Conservation (phyloP, 495 filamentous ascomycete species). For the Tuber borchii region DNA sequence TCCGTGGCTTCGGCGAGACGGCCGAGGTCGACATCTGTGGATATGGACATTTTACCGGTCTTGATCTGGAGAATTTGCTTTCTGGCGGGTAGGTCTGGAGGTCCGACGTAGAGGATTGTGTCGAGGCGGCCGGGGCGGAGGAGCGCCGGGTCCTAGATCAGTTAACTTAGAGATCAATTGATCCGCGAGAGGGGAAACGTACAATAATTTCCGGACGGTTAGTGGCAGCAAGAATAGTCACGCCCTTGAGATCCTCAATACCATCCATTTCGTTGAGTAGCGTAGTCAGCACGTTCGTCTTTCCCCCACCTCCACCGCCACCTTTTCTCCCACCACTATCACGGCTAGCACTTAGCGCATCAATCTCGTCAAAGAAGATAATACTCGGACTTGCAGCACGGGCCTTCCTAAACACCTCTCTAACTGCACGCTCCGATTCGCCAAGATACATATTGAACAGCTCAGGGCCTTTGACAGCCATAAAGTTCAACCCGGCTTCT, state of each 20-base stretch:
- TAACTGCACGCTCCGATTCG: slow-evolving; percentile 82
- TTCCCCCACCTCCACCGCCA: slow-evolving; percentile 48
- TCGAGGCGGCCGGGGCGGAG: slow-evolving; percentile 85
- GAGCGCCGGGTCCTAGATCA: slow-evolving; percentile 62
- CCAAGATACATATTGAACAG: slow-evolving; percentile 96
- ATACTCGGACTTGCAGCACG: slow-evolving; percentile 81
- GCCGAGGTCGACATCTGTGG: slow-evolving; percentile 59
- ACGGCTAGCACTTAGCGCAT: slow-evolving; percentile 76
- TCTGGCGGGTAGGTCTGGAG: slow-evolving; percentile 69
- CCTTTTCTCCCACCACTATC: slow-evolving; percentile 47
- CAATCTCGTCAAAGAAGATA: slow-evolving; percentile 98
- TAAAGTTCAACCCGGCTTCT: slow-evolving; percentile 85
- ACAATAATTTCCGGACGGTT: slow-evolving; percentile 76
- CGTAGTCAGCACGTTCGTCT: slow-evolving; percentile 81
- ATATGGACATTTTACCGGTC: slow-evolving; percentile 54
- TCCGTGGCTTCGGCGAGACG: slow-evolving; percentile 64
- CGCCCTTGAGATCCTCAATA: slow-evolving; percentile 74
- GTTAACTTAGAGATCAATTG: neutral
- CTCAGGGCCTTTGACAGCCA: slow-evolving; percentile 94
- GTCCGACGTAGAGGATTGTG: slow-evolving; percentile 80
- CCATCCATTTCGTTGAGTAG: slow-evolving; percentile 95
- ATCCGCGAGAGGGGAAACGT: neutral
- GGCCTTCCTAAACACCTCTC: slow-evolving; percentile 83
- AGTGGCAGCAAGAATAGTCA: slow-evolving; percentile 88
- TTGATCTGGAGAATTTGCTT: slow-evolving; percentile 68